Evolutionary conservation across 73 alveolate species (phyloP).

Genomic region (Tetrahymena elliotti): DNA sequence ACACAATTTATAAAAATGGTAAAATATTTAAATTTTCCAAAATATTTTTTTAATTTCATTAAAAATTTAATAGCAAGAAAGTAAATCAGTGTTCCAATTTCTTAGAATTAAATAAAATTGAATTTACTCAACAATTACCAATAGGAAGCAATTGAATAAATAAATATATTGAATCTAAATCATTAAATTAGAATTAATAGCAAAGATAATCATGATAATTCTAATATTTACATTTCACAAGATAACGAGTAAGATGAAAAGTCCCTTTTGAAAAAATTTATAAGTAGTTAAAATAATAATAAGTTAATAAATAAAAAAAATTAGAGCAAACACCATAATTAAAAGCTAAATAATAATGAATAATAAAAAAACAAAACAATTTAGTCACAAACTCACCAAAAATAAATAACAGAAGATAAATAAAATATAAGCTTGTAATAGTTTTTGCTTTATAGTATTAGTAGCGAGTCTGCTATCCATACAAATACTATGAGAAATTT

Average conservation of each 20-base stretch:
- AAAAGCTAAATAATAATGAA: neutral
- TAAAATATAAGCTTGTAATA: too few species aligned
- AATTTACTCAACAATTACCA: too few species aligned
- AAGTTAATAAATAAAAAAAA: too few species aligned
- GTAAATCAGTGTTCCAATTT: neutral
- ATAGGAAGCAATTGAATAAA: neutral
- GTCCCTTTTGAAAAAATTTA: too few species aligned
- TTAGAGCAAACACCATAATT: too few species aligned
- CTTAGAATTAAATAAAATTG: neutral
- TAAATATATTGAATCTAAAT: too few species aligned
- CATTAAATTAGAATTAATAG: too few species aligned
- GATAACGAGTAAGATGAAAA: neutral
- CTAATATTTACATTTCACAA: neutral
- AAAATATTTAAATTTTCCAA: neutral
- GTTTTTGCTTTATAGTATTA: neutral
- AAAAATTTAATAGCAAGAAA: neutral
- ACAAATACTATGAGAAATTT: neutral
- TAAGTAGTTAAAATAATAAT: neutral
- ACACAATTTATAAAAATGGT: neutral
- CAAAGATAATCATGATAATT: too few species aligned
- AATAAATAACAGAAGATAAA: neutral
- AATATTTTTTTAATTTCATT: too few species aligned
- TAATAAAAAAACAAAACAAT: neutral
- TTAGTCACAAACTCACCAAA: neutral
- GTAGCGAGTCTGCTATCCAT: neutral